Conservation (phyloP, 192 early-diverging fungal genomes). For the Glomus cerebriforme region DNA sequence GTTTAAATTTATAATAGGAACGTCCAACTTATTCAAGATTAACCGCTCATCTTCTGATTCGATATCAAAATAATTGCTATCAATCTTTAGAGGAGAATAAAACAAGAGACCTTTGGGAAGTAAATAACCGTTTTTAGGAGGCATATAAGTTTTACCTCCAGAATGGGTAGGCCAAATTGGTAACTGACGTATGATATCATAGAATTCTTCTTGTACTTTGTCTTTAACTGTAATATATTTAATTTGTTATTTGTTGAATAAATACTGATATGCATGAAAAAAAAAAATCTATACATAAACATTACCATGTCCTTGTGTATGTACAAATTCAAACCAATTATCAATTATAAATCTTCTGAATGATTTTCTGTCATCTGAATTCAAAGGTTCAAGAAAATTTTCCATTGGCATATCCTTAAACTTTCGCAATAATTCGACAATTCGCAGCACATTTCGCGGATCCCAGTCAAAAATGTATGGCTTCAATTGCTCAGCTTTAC, state of each 20-base stretch:
- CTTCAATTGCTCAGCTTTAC: background rate
- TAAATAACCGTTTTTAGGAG: background rate
- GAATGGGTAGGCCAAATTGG: conserved; percentile 1
- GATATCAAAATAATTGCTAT: background rate
- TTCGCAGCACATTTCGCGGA: background rate
- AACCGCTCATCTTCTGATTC: background rate
- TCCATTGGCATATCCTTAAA: background rate
- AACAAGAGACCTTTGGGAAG: background rate
- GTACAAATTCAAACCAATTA: background rate
- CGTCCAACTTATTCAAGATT: background rate
- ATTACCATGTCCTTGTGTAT: too few relatives aligned
- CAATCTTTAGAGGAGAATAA: background rate
- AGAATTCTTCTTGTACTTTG: background rate
- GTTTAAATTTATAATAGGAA: background rate
- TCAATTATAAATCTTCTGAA: background rate
- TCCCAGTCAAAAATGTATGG: background rate
- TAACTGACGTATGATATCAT: background rate
- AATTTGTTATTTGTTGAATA: background rate
- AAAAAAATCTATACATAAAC: too few relatives aligned
- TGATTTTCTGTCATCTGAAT: background rate
- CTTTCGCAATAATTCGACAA: background rate
- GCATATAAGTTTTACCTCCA: background rate
- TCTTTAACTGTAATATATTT: background rate
- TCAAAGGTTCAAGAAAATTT: background rate
- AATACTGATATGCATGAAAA: too few relatives aligned